A percentile compares a stretch with the other conserved stretches of the same genome.
These are phyloP conservation scores for Penicillium concentricum DNA, from an alignment of 2,329 filamentous ascomycete genomes.

Conservation along the genomic window DNA sequence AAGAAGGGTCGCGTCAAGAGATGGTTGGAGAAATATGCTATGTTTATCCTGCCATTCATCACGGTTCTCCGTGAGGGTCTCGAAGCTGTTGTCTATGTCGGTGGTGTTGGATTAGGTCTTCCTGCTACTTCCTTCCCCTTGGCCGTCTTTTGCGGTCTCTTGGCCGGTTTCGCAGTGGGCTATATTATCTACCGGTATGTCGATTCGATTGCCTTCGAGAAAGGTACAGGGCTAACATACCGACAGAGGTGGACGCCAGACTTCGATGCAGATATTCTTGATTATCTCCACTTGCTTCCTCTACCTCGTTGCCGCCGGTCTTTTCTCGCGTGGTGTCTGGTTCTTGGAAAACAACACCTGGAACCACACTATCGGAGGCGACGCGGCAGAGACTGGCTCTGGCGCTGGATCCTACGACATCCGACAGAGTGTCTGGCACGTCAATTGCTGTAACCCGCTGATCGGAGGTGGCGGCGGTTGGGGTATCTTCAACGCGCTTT, in stretches of 20 bases:
- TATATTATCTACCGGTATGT: slow-evolving; percentile 75
- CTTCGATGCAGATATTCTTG: slow-evolving; percentile 73
- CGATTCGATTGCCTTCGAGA: not conserved
- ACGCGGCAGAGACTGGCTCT: slow-evolving; percentile 59
- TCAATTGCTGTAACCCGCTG: slow-evolving; percentile 77
- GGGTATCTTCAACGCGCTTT: slow-evolving; percentile 81
- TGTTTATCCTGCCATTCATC: slow-evolving; percentile 84
- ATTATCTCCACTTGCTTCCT: slow-evolving; percentile 77
- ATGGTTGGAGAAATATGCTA: slow-evolving; percentile 74
- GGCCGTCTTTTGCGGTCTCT: slow-evolving; percentile 69
- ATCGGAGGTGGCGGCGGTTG: slow-evolving; percentile 73
- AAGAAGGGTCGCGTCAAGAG: slow-evolving; percentile 55
- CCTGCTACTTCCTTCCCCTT: slow-evolving; percentile 76
- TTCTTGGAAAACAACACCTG: slow-evolving; percentile 66
- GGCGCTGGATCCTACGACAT: slow-evolving; percentile 80
- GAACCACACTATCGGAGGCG: slow-evolving; percentile 35
- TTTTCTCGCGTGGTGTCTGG: slow-evolving; percentile 78
- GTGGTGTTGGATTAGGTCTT: slow-evolving; percentile 74
- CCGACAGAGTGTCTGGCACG: slow-evolving; percentile 74
- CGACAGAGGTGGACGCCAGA: slow-evolving; percentile 59
- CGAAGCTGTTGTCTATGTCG: slow-evolving; percentile 82
- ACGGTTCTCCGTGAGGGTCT: slow-evolving; percentile 85
- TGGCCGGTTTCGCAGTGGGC: slow-evolving; percentile 66
- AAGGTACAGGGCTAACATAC: not conserved
- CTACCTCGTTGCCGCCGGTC: slow-evolving; percentile 78